phyloP scores from a whole-genome alignment of 108 stramenopile genomes.

The Aurantiochytrium sp. region DNA sequence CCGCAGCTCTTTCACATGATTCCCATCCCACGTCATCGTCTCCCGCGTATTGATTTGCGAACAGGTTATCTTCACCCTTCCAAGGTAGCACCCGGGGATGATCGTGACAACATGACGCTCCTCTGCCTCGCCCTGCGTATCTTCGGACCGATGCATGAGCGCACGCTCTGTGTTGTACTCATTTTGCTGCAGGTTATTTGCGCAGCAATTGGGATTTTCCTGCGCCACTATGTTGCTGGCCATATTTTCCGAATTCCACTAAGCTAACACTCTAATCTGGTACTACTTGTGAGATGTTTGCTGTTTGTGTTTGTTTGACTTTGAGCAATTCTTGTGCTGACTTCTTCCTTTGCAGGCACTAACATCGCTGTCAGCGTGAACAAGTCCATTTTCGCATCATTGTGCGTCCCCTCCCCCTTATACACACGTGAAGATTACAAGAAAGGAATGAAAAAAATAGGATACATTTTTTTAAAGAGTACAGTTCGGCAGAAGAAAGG shows the following conservation, averaged over 20 bases:
- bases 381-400: no score
- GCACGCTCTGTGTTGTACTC: constrained; percentile 59
- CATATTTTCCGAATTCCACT: neutral
- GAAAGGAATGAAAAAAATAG: no score
- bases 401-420: no score
- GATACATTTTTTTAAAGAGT: no score
- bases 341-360: no score
- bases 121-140: constrained; percentile 77
- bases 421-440: no score
- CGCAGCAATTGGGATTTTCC: constrained; percentile 32
- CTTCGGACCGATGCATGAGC: constrained; percentile 79
- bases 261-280: no score
- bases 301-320: no score
- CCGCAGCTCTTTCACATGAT: constrained; percentile 91
- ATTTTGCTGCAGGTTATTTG: constrained; percentile 61
- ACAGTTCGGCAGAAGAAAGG: no score
- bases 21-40: constrained; percentile 88
- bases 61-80: constrained; percentile 73
- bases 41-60: constrained; percentile 71
- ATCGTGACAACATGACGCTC: constrained; percentile 80
- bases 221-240: constrained; percentile 23
- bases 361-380: no score
- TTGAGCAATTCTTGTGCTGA: no score
- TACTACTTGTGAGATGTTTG: no score
- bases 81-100: constrained; percentile 47